Evolutionary conservation across 306 rosid species (phyloP), one percentile per base, ranked within the genome.

Genomic region (Cajanus cajan): DNA sequence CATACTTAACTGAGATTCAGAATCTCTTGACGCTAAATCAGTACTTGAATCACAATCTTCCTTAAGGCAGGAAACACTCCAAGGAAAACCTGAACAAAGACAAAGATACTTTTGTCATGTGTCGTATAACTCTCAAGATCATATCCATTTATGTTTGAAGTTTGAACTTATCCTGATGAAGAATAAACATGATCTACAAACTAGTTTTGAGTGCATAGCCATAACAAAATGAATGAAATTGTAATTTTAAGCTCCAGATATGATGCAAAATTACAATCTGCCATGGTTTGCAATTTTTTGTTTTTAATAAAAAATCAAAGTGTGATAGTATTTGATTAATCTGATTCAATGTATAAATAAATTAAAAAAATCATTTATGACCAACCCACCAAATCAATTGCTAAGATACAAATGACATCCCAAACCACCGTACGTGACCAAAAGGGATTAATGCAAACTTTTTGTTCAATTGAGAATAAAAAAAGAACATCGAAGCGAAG

Each of bases 81-180:
- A 85, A 67, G 85, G 82, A 68, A 90, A 82, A 78, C 93, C 98
- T 96, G 91, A 84, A 55, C 39, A 81, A 39, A 70, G 62, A 22
- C 18, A 54, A 55, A 34, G 52, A 36, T 62, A 72, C 15, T 21
- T 40, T 34, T 10, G 39, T 36, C 83, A 83, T 48, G 52, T 58
- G 22, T 18, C 71, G 69, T 43, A n/a, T 50, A 74, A 61, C 77
- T 73, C 73, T 14, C 10, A 66, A 31, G 52, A 40, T 36, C 45
- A 79, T 33, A 58, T 36, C 73, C 62, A 71, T 79, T 78, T 19
- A 61, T 36, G 37, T 71, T 65, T 39, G 36, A 76, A 70, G 37
- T 71, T 65, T 39, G 36, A 76, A 70, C 34, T 57, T 34, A 22
- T 12, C 67, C 50, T 58, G 41, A 66, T 43, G 74, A 66, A 39